Conservation (phyloP, 2,329 filamentous ascomycete genomes). For the Tetracladium maxilliforme region DNA sequence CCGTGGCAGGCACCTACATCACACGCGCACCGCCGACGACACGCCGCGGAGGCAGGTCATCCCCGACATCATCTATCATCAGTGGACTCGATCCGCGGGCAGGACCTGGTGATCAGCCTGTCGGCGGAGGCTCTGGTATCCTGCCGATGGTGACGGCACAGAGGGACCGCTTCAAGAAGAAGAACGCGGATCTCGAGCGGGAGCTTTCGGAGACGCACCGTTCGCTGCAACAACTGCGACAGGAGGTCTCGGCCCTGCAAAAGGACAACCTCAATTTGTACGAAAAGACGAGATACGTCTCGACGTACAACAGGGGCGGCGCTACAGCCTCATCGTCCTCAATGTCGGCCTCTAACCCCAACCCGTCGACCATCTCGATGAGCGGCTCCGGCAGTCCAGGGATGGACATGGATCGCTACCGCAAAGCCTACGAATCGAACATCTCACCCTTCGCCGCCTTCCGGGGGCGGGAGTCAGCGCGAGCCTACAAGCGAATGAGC, state of each 20-base stretch:
- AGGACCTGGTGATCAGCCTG: conserved; percentile 39
- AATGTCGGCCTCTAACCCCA: conserved; percentile 57
- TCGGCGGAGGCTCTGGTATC: conserved; percentile 71
- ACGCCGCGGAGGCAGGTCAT: conserved; percentile 54
- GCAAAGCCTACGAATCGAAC: conserved; percentile 85
- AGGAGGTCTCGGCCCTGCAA: conserved; percentile 83
- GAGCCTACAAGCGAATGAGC: conserved; percentile 87
- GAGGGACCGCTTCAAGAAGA: conserved; percentile 94
- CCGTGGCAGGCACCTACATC: conserved; percentile 81
- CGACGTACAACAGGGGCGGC: conserved; percentile 69
- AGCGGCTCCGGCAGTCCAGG: conserved; percentile 46
- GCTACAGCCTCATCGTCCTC: conserved; percentile 45
- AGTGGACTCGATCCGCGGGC: conserved; percentile 76
- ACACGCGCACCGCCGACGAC: conserved; percentile 62
- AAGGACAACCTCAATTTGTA: conserved; percentile 94
- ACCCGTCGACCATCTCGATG: conserved; percentile 55
- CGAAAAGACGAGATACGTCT: conserved; percentile 94
- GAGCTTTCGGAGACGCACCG: conserved; percentile 77
- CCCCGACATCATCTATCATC: conserved; percentile 94
- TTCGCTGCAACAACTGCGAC: conserved; percentile 70
- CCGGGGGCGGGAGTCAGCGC: conserved; percentile 77
- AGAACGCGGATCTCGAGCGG: conserved; percentile 78
- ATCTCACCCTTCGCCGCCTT: conserved; percentile 95
- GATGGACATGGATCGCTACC: conserved; percentile 68
- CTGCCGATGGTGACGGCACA: conserved; percentile 97